Percentiles rank a stretch among this genome's conserved stretches.
Conservation (phyloP, 768 basidiomycete genomes). For the Neoboletus magnificus region DNA sequence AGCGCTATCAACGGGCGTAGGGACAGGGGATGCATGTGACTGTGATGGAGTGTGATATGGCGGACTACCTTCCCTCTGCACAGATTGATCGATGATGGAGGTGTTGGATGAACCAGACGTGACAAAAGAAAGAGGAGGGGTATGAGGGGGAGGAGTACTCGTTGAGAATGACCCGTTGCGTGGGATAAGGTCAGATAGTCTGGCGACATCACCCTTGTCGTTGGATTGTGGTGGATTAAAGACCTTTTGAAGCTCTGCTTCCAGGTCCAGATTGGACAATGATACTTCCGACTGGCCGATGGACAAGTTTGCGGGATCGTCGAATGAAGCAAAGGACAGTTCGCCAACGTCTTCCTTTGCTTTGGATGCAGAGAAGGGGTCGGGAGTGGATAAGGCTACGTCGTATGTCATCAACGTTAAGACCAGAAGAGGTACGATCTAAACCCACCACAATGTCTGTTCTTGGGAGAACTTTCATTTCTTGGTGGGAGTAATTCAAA, state of each 20-base stretch:
- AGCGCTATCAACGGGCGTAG: background rate
- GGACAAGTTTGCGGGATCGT: conserved; percentile 32
- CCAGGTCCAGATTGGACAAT: conserved; percentile 31
- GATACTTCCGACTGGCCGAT: conserved; percentile 39
- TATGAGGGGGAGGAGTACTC: conserved; percentile 27
- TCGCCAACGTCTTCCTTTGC: conserved; percentile 27
- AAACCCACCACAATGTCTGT: conserved; percentile 14
- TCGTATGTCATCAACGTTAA: background rate
- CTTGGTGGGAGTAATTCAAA: conserved; percentile 25
- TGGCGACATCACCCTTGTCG: conserved; percentile 12
- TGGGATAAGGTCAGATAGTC: conserved; percentile 27
- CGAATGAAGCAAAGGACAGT: conserved; percentile 27
- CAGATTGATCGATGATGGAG: conserved; percentile 10
- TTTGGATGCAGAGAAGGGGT: conserved; percentile 21
- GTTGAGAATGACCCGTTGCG: conserved; percentile 21
- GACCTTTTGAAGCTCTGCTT: conserved; percentile 28
- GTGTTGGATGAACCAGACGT: conserved; percentile 16
- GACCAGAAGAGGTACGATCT: background rate
- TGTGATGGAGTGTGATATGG: conserved; percentile 1
- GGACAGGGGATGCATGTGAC: conserved; percentile 1
- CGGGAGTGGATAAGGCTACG: conserved; percentile 15
- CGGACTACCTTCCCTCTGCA: conserved; percentile 4
- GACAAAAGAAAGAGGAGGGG: conserved; percentile 19
- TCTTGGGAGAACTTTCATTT: conserved; percentile 23
- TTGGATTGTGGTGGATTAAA: conserved; percentile 12